Base-by-base conservation (phyloP, 345 rosid genomes). In the Eucalyptus regnans region DNA sequence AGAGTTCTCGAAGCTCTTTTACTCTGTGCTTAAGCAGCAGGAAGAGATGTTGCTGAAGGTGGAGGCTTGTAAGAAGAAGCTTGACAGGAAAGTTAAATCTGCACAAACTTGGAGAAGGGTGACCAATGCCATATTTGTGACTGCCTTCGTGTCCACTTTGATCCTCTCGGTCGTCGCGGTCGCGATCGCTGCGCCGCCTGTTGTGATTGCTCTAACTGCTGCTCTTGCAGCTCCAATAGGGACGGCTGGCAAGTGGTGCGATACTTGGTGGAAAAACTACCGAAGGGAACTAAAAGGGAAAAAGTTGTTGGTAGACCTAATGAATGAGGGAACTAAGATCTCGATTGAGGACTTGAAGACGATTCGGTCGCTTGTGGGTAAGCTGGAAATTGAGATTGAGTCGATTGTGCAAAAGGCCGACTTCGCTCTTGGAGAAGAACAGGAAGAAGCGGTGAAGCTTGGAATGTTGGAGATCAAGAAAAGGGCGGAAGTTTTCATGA, bases 111-210 rank as follows among this genome's bases (percentile, higher is more conserved):
- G 99, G 99, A 93, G 95, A 94, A 95, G 91, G 89, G 93, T 97
- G 50, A 93, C 99, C 0, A 96, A 95, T 89, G 95, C 95, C 50
- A 88, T 97, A 76, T 96, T 97, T 86, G 94, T 94, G 22, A 89
- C 99, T 17, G 94, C 94, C 5, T 96, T 96, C 87, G 93, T 96
- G n/a, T 93, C 98, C 29, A 95, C 93, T 31, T 89, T 96, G 91
- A 93, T 96, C 62, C 92, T 96, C 92, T 95, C 99, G 0, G 98
- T 97, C 31, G 98, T 96, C 89, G 99, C 99, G 54, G 99, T 97
- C 50, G 96, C 98, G 4, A 88, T 96, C 62, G 92, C 97, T 49
- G 96, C 96, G 22, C 99, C 98, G 1, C 97, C 98, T 18, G 93
- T 96, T 18, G 91, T 94, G 20, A 92, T 91, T 8, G 98, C 99